Evolutionary conservation across 176 grass and related monocot species (phyloP).

Genomic region (Aegilops bicornis): DNA sequence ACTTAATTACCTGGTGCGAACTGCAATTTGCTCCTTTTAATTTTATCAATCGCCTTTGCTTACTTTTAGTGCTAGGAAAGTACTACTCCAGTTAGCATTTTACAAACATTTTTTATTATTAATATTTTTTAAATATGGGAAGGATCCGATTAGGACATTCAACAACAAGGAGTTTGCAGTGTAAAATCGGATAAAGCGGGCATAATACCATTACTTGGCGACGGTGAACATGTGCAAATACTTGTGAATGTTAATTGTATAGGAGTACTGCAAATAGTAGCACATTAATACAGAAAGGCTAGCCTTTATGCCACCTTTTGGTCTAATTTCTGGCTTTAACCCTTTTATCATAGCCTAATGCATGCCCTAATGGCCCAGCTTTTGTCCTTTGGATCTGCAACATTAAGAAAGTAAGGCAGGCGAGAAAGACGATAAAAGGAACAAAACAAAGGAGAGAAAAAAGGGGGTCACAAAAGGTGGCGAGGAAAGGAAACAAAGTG

Average conservation of each 20-base stretch:
- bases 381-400: conserved; percentile 51
- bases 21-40: background rate
- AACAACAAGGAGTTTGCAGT: too few species aligned
- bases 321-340: conserved; percentile 2
- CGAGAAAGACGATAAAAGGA: conserved; percentile 45
- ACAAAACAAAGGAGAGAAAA: conserved; percentile 1
- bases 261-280: background rate
- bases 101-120: background rate
- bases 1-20: background rate
- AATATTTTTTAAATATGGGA: background rate
- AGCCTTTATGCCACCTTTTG: conserved; percentile 8
- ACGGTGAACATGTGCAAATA: background rate
- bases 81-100: too few species aligned
- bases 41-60: background rate
- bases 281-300: background rate
- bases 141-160: background rate
- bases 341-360: conserved; percentile 36
- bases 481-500: conserved; percentile 30
- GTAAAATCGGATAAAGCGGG: background rate
- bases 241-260: background rate
- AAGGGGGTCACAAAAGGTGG: conserved; percentile 32
- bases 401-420: conserved; percentile 42
- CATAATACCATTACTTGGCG: background rate
- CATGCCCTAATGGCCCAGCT: conserved; percentile 33
- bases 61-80: too few species aligned